Conservation (phyloP, 208 protist species). For the Perkinsela sp. region DNA sequence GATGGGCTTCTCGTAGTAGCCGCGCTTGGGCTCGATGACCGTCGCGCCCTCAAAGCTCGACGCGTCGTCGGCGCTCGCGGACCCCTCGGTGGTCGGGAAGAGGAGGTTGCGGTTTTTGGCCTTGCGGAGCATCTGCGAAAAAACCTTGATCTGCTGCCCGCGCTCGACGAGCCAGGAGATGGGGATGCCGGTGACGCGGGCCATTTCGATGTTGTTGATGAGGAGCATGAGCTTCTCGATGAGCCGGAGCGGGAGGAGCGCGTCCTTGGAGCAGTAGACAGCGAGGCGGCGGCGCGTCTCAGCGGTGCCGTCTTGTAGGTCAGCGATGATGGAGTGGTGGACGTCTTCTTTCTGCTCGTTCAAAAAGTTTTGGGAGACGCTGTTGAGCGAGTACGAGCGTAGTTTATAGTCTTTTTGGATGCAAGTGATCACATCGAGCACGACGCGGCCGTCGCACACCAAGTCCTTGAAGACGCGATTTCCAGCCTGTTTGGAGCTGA, state of each 20-base stretch:
- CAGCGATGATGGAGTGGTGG: constrained; percentile 90
- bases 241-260: constrained; percentile 77
- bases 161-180: constrained; percentile 76
- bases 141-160: constrained; percentile 96
- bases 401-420: constrained; percentile 93
- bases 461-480: constrained; percentile 92
- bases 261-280: constrained; percentile 95
- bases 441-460: constrained; percentile 76
- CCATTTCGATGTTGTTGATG: constrained; percentile 96
- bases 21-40: constrained; percentile 86
- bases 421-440: constrained; percentile 86
- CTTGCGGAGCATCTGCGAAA: constrained; percentile 65
- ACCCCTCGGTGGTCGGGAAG: constrained; percentile 39
- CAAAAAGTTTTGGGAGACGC: constrained; percentile 90
- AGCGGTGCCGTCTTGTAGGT: constrained; percentile 75
- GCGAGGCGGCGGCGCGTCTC: constrained; percentile 89
- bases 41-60: constrained; percentile 83
- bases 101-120: constrained; percentile 33
- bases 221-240: constrained; percentile 93
- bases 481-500: constrained; percentile 87
- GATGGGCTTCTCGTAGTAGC: constrained; percentile 82
- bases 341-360: constrained; percentile 99
- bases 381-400: constrained; percentile 96
- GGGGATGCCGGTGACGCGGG: constrained; percentile 93
- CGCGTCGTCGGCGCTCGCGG: constrained; percentile 11